Base-by-base conservation (phyloP, 2,329 filamentous ascomycete species). In the Clonostachys byssicola region DNA sequence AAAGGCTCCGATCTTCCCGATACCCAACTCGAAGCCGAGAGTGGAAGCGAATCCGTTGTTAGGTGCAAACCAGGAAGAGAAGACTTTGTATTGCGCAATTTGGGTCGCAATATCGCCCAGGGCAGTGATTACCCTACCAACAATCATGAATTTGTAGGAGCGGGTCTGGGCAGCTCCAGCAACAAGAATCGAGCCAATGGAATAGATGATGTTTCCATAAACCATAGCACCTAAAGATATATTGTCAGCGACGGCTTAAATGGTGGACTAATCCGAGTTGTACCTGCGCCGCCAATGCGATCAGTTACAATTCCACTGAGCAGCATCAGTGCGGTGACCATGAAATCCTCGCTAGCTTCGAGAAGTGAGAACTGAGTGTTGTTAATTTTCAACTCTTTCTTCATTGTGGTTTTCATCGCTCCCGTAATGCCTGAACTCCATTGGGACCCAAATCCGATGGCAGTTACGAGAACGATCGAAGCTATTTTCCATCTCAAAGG, bases 31-130 rank as follows among this genome's bases (percentile, higher is more conserved):
- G 17, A 83, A 72, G 0, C 71, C 80, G 1, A 83, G 65, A 0
- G 78, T 83, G 0, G 77, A 78, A 0, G 78, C 79, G 57, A 83
- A 83, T 5, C 80, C 79, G 55, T 76, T 72, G 43, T 67, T 76
- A 0, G 80, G 80, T 1, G 78, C 68, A 48, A 83, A 83, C 79
- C 79, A 83, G 1, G 76, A 78, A 3, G 76, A 80, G 53, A 83
- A 83, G 49, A 83, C 73, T 51, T 81, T 80, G 56, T 82, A 83
- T 56, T 82, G 78, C 1, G 80, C 80, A 33, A 81, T 69, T 54
- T 83, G 78, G 0, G 80, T 83, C 0, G 80, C 75, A 39, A 81
- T 79, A 51, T 83, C 79, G 16, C 79, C 80, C 2, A 83, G 61
- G 0, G 78, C 71, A n/a, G 73, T 66, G 18, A 83, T 62, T 3